Base-by-base conservation (phyloP, 768 basidiomycete genomes). In the Lentinus brumalis region DNA sequence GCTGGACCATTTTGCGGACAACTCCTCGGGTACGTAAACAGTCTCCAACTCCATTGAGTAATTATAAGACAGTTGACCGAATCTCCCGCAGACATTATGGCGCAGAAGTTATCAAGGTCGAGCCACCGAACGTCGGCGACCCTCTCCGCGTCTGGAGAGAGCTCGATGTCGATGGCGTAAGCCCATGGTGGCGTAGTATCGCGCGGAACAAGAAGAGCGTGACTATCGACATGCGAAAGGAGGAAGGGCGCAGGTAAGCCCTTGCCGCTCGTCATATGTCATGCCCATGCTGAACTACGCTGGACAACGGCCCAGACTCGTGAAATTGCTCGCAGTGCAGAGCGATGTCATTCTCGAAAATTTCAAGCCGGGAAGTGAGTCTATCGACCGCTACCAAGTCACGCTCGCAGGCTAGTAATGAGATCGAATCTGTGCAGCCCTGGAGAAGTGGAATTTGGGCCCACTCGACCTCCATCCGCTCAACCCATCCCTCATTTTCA, bases 401-500 rank as follows among this genome's bases (percentile, higher is more conserved):
- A 12, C 32, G 6, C 42, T 31, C 30, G 26, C 11, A 18, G 8
- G 12, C 2, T 21, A 2, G 30, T 49, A 42, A 31, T 10, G 10
- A 26, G 1, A 26, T 26, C 21, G 21, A 26, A 26, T 26, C 12
- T 45, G 45, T 32, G 12, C 64, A 89, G 88, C 87, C 1, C 77
- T 90, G 9, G 87, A 89, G 67, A 87, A 84, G 73, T 89, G 88
- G 87, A 77, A 77, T 1, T 75, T 89, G 39, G 86, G 86, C 5
- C 87, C 87, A 2, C 73, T 73, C 11, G 78, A 79, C 56, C 69
- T 89, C 4, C 83, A 82, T 21, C 86, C 84, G n/a, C 84, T 86
- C 61, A 96, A 96, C 66, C 90, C 93, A 0, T 87, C 86, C 54
- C 81, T 98, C 59, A 92, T 98, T 67, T 95, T 92, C 70, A 96